These are phyloP conservation scores for Flueggea neowawraea DNA, from an alignment of 441 rosid genomes.

Conservation along the genomic window DNA sequence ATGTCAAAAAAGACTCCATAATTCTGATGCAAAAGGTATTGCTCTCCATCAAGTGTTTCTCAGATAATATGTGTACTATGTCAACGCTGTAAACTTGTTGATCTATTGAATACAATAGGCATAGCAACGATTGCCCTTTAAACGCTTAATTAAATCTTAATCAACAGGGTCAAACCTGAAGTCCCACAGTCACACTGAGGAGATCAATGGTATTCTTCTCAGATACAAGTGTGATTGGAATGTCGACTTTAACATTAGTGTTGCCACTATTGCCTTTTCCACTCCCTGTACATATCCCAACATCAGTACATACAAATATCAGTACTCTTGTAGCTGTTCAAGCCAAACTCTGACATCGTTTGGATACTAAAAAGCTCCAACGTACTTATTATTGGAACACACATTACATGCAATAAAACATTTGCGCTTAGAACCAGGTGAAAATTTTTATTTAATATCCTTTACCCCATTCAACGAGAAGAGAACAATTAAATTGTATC, in stretches of 20 bases:
- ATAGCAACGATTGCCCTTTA: conserved; percentile 1
- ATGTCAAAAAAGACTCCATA: conserved; percentile 87
- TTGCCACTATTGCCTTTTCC: conserved; percentile 47
- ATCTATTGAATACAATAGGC: conserved; percentile 4
- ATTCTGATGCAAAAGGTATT: conserved; percentile 43
- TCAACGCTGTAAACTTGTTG: background rate
- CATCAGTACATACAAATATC: background rate
- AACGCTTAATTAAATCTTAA: conserved; percentile 9
- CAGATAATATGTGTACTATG: background rate
- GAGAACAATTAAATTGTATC: no score
- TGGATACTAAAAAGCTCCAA: no score
- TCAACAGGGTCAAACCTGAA: conserved; percentile 46
- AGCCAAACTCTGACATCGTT: background rate
- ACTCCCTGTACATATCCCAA: conserved; percentile 48
- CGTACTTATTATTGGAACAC: no score
- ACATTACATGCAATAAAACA: no score
- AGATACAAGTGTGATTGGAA: conserved; percentile 52
- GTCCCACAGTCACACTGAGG: conserved; percentile 94
- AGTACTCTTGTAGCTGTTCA: background rate
- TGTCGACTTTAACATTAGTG: conserved; percentile 51
- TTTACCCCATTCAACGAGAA: no score
- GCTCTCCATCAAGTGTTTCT: conserved; percentile 4
- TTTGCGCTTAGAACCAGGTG: no score
- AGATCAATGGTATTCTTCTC: conserved; percentile 86
- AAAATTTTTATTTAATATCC: no score